Evolutionary conservation across 306 rosid species (phyloP), one percentile per base, ranked within the genome.

Genomic region (Hippophae gyantsensis): DNA sequence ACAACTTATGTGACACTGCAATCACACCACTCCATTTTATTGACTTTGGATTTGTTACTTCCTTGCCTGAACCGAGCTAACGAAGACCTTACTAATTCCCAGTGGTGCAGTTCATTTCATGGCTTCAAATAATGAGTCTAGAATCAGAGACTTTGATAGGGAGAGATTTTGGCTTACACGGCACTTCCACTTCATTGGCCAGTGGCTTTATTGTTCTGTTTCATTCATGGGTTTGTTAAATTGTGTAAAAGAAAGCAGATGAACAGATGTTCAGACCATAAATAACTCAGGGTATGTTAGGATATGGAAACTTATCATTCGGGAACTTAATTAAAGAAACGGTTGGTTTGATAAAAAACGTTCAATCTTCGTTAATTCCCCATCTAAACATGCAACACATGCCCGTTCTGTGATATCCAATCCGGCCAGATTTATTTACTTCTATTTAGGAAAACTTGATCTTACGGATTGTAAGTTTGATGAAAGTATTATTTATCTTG

Each of bases 41-140:
- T 23, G 42, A 56, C 6, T 54, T 62, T 54, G 43, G 23, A 18
- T 18, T 18, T 18, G 23, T 18, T 18, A 18, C 23, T 18, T 18
- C 23, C 23, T 13, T 9, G 13, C 27, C 52, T 18, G 43, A 52
- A 18, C 14, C 42, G n/a, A 56, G 13, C 64, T 57, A 51, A 50
- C 51, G 42, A 54, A 14, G 47, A 42, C 42, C 43, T 49, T 14
- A 56, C 46, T 60, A 18, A 61, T 69, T 55, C 46, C 61, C 55
- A 89, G 95, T 59, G 97, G 95, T 72, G 90, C 86, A 44, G 82
- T 81, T 81, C 97, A 85, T 76, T 89, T 89, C 79, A 85, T 85
- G 74, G 94, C 97, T 54, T 83, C 95, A 55, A 89, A 85, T 78
- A 89, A 89, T 76, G 97, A 89, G n/a, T 74, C 76, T 50, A 94